A percentile compares a stretch with the other conserved stretches of the same genome.
Evolutionary conservation across 2,329 filamentous ascomycete species (phyloP).

Genomic region (Trichoderma arundinaceum): DNA sequence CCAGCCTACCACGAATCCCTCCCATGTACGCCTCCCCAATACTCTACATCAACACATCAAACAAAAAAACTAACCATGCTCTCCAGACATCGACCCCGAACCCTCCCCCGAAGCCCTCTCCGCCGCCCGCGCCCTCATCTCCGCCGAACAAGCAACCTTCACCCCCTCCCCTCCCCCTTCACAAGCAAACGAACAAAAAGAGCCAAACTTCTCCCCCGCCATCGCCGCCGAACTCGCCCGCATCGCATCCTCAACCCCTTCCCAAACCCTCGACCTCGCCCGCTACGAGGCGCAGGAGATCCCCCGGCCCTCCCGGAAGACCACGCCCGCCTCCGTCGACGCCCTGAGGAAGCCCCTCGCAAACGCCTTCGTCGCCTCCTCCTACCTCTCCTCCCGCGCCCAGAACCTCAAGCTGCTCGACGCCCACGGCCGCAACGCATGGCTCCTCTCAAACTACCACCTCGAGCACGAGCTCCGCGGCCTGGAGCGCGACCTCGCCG

Average conservation of each 20-base stretch:
- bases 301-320: slow-evolving; percentile 42
- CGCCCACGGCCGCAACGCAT: slow-evolving; percentile 83
- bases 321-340: background rate
- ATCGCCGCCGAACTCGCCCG: slow-evolving; percentile 72
- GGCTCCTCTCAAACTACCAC: slow-evolving; percentile 84
- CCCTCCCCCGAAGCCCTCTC: slow-evolving; percentile 67
- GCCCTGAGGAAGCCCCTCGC: slow-evolving; percentile 64
- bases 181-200: slow-evolving; percentile 50
- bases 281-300: slow-evolving; percentile 81
- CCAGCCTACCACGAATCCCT: slow-evolving; percentile 73
- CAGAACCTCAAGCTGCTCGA: slow-evolving; percentile 75
- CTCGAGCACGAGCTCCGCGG: slow-evolving; percentile 69
- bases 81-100: slow-evolving; percentile 78
- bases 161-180: slow-evolving; percentile 46
- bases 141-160: slow-evolving; percentile 63
- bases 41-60: slow-evolving; percentile 32
- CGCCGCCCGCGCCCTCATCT: slow-evolving; percentile 72
- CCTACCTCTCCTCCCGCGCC: slow-evolving; percentile 59
- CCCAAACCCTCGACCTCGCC: slow-evolving; percentile 67
- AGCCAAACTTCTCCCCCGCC: slow-evolving; percentile 67
- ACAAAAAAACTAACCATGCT: background rate
- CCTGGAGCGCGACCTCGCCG: slow-evolving; percentile 77
- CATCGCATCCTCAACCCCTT: slow-evolving; percentile 53
- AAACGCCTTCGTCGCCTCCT: slow-evolving; percentile 54
- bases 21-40: slow-evolving; percentile 58